Percentiles rank a stretch among this genome's conserved stretches.
phyloP scores from a whole-genome alignment of 208 protist species.

The Angomonas ambiguus region DNA sequence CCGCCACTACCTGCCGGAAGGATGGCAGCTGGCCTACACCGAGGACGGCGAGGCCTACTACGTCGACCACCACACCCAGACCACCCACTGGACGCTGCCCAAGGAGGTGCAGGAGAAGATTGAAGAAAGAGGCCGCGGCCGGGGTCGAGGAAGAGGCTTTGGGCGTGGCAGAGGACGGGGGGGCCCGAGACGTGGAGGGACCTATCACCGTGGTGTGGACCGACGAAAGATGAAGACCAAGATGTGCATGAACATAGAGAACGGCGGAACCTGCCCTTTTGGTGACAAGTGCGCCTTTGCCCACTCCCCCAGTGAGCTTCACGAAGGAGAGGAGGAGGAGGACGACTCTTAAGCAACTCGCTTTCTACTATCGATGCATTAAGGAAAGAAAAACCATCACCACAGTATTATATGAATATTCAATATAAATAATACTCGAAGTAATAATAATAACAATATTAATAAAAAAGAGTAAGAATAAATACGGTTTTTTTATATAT shows the following conservation, averaged over 20 bases:
- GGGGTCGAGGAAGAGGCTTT: constrained; percentile 5
- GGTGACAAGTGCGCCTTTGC: constrained; percentile 85
- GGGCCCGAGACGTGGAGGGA: background rate
- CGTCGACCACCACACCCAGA: constrained; percentile 87
- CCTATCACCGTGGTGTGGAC: constrained; percentile 69
- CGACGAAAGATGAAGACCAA: constrained; percentile 84
- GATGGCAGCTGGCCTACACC: constrained; percentile 81
- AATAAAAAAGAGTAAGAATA: constrained; percentile 13
- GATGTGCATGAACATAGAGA: constrained; percentile 92
- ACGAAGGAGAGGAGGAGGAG: constrained; percentile 12
- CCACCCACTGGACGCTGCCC: constrained; percentile 79
- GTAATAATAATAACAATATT: constrained; percentile 14
- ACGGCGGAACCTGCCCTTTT: constrained; percentile 78
- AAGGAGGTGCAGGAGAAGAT: constrained; percentile 21
- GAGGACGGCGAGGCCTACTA: constrained; percentile 67
- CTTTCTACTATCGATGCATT: constrained; percentile 8
- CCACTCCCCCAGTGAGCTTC: constrained; percentile 74
- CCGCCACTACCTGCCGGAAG: constrained; percentile 39
- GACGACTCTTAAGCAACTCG: constrained; percentile 1
- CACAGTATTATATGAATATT: background rate
- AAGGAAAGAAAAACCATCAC: constrained; percentile 11
- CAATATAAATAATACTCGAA: background rate
- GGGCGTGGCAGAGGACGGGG: constrained; percentile 11
- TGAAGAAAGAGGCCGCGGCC: constrained; percentile 5
- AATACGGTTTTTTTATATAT: too few relatives aligned